These are phyloP conservation scores for Paecilomyces niveus DNA, from an alignment of 2,329 filamentous ascomycete genomes.

Conservation along the genomic window DNA sequence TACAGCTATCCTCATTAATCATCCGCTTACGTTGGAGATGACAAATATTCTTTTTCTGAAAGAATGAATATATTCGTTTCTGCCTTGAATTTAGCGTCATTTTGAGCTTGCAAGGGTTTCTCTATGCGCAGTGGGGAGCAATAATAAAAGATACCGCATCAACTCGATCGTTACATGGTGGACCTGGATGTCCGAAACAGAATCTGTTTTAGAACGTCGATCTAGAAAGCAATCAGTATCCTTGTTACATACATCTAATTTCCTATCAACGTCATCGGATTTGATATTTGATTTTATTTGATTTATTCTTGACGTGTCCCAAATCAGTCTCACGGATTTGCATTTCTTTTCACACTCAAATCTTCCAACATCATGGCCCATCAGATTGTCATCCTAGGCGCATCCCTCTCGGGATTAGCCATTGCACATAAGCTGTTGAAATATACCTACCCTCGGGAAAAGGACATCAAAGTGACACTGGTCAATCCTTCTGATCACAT, in stretches of 20 bases:
- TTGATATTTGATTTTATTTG: not conserved
- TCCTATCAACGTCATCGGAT: not conserved
- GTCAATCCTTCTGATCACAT: conserved; percentile 2
- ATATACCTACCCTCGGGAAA: not conserved
- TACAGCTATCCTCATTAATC: not conserved
- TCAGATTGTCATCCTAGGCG: conserved; percentile 5
- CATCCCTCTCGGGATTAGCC: conserved; percentile 1
- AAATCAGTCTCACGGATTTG: not conserved
- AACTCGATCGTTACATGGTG: not conserved
- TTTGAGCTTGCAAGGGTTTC: not conserved
- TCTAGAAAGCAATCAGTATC: not conserved
- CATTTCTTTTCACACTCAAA: not conserved
- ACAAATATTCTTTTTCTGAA: not conserved
- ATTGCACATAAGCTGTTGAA: conserved; percentile 5
- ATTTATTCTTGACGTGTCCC: not conserved
- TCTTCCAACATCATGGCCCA: not conserved
- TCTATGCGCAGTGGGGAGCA: not conserved
- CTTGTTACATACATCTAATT: not conserved
- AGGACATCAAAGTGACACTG: conserved; percentile 3
- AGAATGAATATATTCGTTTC: not conserved
- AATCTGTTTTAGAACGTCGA: not conserved
- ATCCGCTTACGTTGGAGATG: not conserved
- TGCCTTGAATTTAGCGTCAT: not conserved
- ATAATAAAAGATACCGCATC: not conserved
- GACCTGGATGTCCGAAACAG: not conserved